Base-by-base conservation (phyloP, 805 yeast species). In the Ogataea philodendri region DNA sequence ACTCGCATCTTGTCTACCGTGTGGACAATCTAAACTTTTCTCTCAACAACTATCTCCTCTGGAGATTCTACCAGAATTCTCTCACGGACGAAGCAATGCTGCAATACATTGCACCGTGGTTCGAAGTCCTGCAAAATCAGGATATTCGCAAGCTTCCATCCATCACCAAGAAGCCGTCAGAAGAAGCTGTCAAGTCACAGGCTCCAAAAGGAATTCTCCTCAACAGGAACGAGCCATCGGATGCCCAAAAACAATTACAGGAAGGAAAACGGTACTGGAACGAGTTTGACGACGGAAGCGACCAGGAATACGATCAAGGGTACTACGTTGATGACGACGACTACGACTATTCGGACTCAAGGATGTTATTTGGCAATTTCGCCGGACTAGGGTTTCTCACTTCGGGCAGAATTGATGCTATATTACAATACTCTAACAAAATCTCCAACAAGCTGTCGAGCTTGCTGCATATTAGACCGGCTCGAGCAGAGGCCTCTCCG, bases 261-360 rank as follows among this genome's bases (percentile, higher is more conserved):
- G 47, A 46, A 21, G 39, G 38, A 3, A 45, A 50, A 16, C 48
- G 80, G 29, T 78, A 78, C 53, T 78, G 84, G 84, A 78, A 78
- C 49, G 84, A 78, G 57, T 78, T 78, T 51, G 84, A 78, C 48
- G 67, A 78, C 48, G 73, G 72, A 0, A 76, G 80, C 1, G 84
- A 77, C 39, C 73, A 39, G 62, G 52, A 51, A 36, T 67, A 63
- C 20, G 64, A 55, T 21, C 62, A 49, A 5, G 66, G 64, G 5
- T 59, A 63, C 32, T 64, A 67, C 22, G 55, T 63, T n/a, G 61
- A 66, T 22, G 55, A 54, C 10, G 68, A 64, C 24, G 68, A 52
- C 24, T 57, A 51, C 14, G 53, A 46, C 5, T 15, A 33, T 16
- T 17, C 33, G 9, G 48, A 30, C 9, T 28, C 38, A 5, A 13